Evolutionary conservation across 2,329 filamentous ascomycete species (phyloP).

Genomic region (Phoma herbarum): DNA sequence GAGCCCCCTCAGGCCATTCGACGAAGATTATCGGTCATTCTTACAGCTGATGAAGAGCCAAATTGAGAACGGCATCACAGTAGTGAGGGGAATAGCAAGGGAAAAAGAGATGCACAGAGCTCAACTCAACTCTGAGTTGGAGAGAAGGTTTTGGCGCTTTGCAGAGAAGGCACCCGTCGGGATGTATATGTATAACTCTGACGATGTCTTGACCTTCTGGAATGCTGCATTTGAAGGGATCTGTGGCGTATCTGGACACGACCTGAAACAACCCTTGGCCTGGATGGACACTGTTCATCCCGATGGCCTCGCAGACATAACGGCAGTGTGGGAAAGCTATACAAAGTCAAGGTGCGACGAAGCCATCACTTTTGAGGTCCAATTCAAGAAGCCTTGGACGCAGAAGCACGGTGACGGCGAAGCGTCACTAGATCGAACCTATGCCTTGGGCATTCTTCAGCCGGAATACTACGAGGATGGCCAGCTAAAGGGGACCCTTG

Average conservation of each 20-base stretch:
- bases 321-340: slow-evolving; percentile 4
- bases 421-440: slow-evolving; percentile 67
- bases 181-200: slow-evolving; percentile 78
- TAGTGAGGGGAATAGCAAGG: slow-evolving; percentile 77
- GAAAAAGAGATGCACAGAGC: slow-evolving; percentile 81
- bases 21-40: slow-evolving; percentile 80
- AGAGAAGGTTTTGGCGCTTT: slow-evolving; percentile 82
- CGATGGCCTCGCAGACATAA: slow-evolving; percentile 58
- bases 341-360: slow-evolving; percentile 12
- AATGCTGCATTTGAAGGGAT: slow-evolving; percentile 78
- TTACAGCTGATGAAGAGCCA: slow-evolving; percentile 76
- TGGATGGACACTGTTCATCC: slow-evolving; percentile 70
- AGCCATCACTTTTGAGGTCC: slow-evolving; percentile 74
- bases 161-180: slow-evolving; percentile 83
- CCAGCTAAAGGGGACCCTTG: slow-evolving; percentile 75
- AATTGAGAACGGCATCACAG: slow-evolving; percentile 72
- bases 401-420: slow-evolving; percentile 61
- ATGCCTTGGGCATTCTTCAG: slow-evolving; percentile 78
- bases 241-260: slow-evolving; percentile 66
- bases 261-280: slow-evolving; percentile 71
- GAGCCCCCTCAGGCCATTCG: slow-evolving; percentile 78
- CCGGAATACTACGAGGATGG: slow-evolving; percentile 72
- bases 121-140: slow-evolving; percentile 74
- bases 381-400: slow-evolving; percentile 71
- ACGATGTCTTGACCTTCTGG: slow-evolving; percentile 75